Percentiles rank a stretch among this genome's conserved stretches.
Evolutionary conservation across 371 early-diverging fungal species (phyloP).

Genomic region (Mortierella sp.): DNA sequence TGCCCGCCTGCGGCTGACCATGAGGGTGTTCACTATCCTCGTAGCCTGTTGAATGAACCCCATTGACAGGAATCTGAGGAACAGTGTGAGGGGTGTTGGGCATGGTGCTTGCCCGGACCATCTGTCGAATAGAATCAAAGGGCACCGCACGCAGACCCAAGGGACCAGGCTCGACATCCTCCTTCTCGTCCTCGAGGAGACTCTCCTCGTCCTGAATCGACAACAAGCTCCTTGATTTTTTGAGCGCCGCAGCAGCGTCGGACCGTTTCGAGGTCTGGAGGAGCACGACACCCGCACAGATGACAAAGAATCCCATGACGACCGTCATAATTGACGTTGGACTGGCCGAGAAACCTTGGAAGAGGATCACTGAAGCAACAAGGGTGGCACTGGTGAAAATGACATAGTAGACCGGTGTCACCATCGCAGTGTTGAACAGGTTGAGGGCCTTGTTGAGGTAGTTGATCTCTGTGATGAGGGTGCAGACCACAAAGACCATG

Average conservation of each 20-base stretch:
- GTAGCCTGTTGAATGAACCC: neutral
- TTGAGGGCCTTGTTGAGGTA: conserved; percentile 98
- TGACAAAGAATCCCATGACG: conserved; percentile 91
- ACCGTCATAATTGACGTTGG: conserved; percentile 85
- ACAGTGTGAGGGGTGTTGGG: conserved; percentile 14
- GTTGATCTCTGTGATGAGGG: conserved; percentile 90
- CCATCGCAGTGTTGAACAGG: conserved; percentile 91
- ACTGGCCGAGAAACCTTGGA: conserved; percentile 88
- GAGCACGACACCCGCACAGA: conserved; percentile 68
- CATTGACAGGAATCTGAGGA: conserved; percentile 5
- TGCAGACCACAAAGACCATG: conserved; percentile 77
- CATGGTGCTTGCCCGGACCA: conserved; percentile 46
- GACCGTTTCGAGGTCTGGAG: conserved; percentile 54
- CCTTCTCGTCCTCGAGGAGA: conserved; percentile 26
- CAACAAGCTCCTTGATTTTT: conserved; percentile 23
- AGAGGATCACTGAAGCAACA: conserved; percentile 88
- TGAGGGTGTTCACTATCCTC: neutral
- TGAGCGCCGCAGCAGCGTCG: conserved; percentile 22
- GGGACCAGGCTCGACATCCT: conserved; percentile 45
- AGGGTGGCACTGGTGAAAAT: conserved; percentile 95
- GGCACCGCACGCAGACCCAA: conserved; percentile 49
- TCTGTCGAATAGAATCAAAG: conserved; percentile 48
- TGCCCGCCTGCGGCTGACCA: too few relatives aligned
- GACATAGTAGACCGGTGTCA: conserved; percentile 95
- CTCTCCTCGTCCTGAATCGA: conserved; percentile 14